Percentiles rank a stretch among this genome's conserved stretches.
phyloP scores from a whole-genome alignment of 306 rosid genomes.

The Vigna angularis region DNA sequence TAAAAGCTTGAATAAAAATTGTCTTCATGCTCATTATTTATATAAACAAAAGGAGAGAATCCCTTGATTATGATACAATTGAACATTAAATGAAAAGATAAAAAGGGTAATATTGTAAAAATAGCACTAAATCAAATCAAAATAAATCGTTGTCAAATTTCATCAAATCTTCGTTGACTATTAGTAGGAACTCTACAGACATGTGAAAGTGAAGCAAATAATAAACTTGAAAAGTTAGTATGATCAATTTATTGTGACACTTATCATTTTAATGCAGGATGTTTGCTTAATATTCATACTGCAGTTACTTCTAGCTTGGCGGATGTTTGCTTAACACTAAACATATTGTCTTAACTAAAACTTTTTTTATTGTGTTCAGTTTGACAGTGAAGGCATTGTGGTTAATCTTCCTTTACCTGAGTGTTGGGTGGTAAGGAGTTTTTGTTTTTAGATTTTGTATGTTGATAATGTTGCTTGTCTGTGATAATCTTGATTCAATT shows the following conservation, averaged over 20 bases:
- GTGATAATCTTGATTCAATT: constrained; percentile 41
- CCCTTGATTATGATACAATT: no score
- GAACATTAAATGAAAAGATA: no score
- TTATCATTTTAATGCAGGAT: background rate
- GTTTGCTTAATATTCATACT: constrained; percentile 15
- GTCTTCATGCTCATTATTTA: no score
- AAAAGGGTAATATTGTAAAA: no score
- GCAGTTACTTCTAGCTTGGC: constrained; percentile 33
- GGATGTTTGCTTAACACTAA: constrained; percentile 5
- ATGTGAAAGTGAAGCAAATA: background rate
- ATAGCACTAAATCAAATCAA: no score
- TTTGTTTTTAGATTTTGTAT: constrained; percentile 28
- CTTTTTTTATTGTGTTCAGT: constrained; percentile 53
- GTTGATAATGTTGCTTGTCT: constrained; percentile 26
- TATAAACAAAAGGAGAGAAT: no score
- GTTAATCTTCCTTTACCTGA: constrained; percentile 81
- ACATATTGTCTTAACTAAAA: constrained; percentile 30
- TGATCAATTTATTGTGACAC: background rate
- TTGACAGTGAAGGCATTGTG: constrained; percentile 69
- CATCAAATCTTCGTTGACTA: no score
- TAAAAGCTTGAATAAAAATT: no score
- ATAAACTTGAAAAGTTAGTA: background rate
- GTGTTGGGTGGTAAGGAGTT: constrained; percentile 89
- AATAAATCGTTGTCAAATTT: no score
- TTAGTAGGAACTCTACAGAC: background rate